These are phyloP conservation scores for Zygosaccharomyces kombuchaensis DNA, from an alignment of 805 yeast genomes.

Conservation along the genomic window DNA sequence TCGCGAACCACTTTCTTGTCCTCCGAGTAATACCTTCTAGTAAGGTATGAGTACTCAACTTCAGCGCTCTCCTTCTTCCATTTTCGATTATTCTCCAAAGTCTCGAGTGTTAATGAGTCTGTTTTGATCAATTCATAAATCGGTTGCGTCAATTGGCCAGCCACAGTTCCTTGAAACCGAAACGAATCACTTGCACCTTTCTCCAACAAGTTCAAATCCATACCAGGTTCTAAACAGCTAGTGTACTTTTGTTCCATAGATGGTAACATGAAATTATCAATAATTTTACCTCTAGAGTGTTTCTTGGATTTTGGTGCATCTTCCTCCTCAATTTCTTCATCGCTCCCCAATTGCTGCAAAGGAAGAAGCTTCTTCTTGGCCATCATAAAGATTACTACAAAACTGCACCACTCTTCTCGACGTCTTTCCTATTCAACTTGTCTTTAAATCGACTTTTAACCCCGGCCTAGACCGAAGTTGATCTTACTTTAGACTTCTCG, in stretches of 20 bases:
- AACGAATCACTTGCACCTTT: conserved; percentile 24
- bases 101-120: conserved; percentile 19
- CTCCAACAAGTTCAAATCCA: conserved; percentile 19
- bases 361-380: conserved; percentile 1
- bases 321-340: conserved; percentile 3
- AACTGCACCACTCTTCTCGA: neutral
- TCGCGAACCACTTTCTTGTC: conserved; percentile 23
- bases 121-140: conserved; percentile 26
- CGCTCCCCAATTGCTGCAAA: neutral
- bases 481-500: neutral
- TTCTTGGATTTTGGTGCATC: conserved; percentile 1
- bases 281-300: neutral
- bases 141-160: conserved; percentile 28
- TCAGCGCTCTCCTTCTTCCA: conserved; percentile 19
- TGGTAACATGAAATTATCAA: conserved; percentile 13
- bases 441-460: neutral
- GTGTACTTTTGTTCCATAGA: conserved; percentile 17
- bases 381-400: neutral
- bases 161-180: conserved; percentile 20
- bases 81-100: conserved; percentile 21
- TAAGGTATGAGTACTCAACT: conserved; percentile 19
- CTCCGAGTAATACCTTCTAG: conserved; percentile 24
- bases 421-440: neutral
- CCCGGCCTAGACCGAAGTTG: neutral
- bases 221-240: conserved; percentile 13